Conservation (phyloP, 2,329 filamentous ascomycete species). For the Akanthomyces uredinophilus region DNA sequence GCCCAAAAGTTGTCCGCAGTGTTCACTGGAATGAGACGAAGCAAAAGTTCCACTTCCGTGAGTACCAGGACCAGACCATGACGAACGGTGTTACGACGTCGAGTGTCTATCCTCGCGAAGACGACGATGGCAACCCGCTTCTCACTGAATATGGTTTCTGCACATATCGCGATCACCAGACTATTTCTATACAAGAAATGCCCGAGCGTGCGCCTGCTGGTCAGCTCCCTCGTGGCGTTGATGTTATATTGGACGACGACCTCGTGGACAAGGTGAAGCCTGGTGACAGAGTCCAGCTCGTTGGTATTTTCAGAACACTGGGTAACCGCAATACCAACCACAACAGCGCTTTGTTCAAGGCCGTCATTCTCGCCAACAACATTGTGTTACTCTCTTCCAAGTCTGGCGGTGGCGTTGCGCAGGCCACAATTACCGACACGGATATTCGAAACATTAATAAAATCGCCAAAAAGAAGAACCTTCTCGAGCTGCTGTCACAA, state of each 20-base stretch:
- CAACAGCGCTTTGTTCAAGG: conserved; percentile 92
- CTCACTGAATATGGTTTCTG: conserved; percentile 95
- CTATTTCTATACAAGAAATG: conserved; percentile 98
- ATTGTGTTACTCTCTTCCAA: conserved; percentile 93
- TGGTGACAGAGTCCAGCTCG: conserved; percentile 90
- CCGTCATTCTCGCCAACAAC: conserved; percentile 89
- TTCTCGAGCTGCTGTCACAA: conserved; percentile 89
- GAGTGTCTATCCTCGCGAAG: conserved; percentile 90
- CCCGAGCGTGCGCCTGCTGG: conserved; percentile 92
- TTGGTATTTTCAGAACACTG: conserved; percentile 91
- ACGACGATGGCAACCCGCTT: conserved; percentile 86
- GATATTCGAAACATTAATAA: conserved; percentile 99
- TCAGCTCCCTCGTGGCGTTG: conserved; percentile 89
- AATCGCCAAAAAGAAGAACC: conserved; percentile 85
- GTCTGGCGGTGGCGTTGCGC: conserved; percentile 87
- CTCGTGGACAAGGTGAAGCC: conserved; percentile 93
- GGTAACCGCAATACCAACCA: conserved; percentile 90
- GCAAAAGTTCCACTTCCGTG: conserved; percentile 79
- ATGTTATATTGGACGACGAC: conserved; percentile 95
- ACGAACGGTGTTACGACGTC: conserved; percentile 82
- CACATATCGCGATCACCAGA: conserved; percentile 94
- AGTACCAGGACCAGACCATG: conserved; percentile 97
- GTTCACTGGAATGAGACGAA: conserved; percentile 92
- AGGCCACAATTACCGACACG: conserved; percentile 87
- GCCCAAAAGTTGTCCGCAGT: conserved; percentile 96